Percentiles rank a stretch among this genome's conserved stretches.
phyloP scores from a whole-genome alignment of 805 yeast genomes.

The Metschnikowia kofuensis region DNA sequence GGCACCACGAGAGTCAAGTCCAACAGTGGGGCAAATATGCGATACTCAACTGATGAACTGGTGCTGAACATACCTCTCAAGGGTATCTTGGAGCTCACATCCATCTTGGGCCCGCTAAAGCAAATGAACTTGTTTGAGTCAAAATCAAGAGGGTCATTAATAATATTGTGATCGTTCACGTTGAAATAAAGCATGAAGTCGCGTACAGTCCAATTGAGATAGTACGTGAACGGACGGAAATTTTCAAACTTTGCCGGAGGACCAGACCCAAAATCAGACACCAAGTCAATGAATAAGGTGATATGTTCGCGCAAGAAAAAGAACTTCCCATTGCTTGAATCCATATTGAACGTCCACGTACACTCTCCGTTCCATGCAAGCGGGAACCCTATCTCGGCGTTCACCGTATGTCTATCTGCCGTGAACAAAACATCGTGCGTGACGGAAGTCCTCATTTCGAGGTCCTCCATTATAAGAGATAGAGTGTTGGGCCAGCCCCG shows the following conservation, averaged over 20 bases:
- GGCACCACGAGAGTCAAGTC: conserved; percentile 72
- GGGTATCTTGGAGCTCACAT: conserved; percentile 54
- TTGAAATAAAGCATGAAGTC: conserved; percentile 66
- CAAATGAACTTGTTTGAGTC: conserved; percentile 76
- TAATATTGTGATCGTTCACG: conserved; percentile 83
- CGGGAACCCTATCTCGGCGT: conserved; percentile 66
- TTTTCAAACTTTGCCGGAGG: conserved; percentile 67
- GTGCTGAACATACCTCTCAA: conserved; percentile 50
- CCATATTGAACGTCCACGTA: conserved; percentile 59
- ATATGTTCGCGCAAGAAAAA: conserved; percentile 83
- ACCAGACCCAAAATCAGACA: conserved; percentile 75
- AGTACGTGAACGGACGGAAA: conserved; percentile 70
- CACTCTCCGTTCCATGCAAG: conserved; percentile 79
- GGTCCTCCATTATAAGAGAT: conserved; percentile 43
- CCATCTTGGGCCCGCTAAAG: conserved; percentile 60
- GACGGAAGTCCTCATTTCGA: conserved; percentile 77
- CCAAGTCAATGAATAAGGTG: conserved; percentile 64
- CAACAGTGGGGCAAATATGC: conserved; percentile 54
- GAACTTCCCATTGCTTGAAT: conserved; percentile 50
- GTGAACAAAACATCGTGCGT: conserved; percentile 79
- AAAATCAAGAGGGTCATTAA: conserved; percentile 84
- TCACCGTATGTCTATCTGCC: conserved; percentile 55
- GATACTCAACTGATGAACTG: conserved; percentile 50
- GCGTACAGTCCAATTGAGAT: conserved; percentile 54
- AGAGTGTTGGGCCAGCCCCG: conserved; percentile 57